Percentiles rank a stretch among this genome's conserved stretches.
Evolutionary conservation across 371 early-diverging fungal genomes (phyloP).

Genomic region (Rhizopus microsporus): DNA sequence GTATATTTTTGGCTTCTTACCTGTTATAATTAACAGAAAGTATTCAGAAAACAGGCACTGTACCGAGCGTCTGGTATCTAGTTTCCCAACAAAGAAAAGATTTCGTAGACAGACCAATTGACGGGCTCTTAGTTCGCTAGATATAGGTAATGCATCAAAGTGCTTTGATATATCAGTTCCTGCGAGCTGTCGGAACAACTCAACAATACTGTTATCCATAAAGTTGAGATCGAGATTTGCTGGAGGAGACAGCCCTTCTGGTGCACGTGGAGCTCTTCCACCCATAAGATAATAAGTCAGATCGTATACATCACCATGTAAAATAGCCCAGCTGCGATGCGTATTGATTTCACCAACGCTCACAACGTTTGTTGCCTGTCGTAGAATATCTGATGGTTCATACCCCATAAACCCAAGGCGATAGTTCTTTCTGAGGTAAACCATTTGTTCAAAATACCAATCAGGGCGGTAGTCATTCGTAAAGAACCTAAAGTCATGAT

Average conservation of each 20-base stretch:
- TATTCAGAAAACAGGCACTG: slow-evolving; percentile 86
- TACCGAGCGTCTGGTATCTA: slow-evolving; percentile 78
- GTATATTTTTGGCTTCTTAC: slow-evolving; percentile 4
- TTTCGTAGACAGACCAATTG: slow-evolving; percentile 73
- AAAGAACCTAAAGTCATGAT: slow-evolving; percentile 38
- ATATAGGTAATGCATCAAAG: slow-evolving; percentile 54
- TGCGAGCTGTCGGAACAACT: slow-evolving; percentile 62
- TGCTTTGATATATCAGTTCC: slow-evolving; percentile 70
- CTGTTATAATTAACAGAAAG: slow-evolving; percentile 75
- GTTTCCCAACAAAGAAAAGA: slow-evolving; percentile 80
- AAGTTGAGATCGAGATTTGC: slow-evolving; percentile 62
- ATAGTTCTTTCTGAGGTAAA: slow-evolving; percentile 31
- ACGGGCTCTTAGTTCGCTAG: slow-evolving; percentile 31
- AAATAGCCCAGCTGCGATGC: slow-evolving; percentile 45
- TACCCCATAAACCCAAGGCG: slow-evolving; percentile 38
- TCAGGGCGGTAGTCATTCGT: slow-evolving; percentile 37
- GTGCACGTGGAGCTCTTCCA: slow-evolving; percentile 44
- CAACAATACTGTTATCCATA: slow-evolving; percentile 60
- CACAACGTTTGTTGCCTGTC: slow-evolving; percentile 35
- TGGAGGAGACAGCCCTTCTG: slow-evolving; percentile 31
- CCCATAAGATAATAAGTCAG: slow-evolving; percentile 48
- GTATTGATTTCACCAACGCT: slow-evolving; percentile 45
- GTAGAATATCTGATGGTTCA: slow-evolving; percentile 29
- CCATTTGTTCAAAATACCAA: slow-evolving; percentile 42
- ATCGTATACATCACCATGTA: slow-evolving; percentile 48